Evolutionary conservation across 352 stramenopile genomes (phyloP).

Genomic region (Halophytophthora batemanensis): DNA sequence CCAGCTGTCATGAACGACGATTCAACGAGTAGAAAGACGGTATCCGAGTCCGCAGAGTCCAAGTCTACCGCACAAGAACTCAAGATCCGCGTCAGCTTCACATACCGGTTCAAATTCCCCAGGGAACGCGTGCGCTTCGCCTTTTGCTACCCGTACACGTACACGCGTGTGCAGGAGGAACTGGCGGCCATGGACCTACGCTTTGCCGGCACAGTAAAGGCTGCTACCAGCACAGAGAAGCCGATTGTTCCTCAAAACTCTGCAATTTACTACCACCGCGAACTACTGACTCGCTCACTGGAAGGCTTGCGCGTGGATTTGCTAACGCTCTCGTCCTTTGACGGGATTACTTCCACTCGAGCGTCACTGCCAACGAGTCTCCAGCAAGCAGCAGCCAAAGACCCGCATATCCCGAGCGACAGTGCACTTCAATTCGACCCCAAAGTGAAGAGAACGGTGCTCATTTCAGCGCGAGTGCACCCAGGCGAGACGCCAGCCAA

Average conservation of each 20-base stretch:
- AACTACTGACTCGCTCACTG: slow-evolving; percentile 69
- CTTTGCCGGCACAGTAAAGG: slow-evolving; percentile 7
- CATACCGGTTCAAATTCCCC: slow-evolving; percentile 52
- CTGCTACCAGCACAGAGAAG: neutral
- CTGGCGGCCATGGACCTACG: slow-evolving; percentile 37
- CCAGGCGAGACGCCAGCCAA: slow-evolving; percentile 80
- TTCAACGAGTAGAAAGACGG: neutral
- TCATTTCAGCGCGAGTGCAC: slow-evolving; percentile 84
- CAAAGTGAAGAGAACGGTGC: slow-evolving; percentile 46
- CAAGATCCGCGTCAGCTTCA: slow-evolving; percentile 59
- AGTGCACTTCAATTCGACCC: slow-evolving; percentile 27
- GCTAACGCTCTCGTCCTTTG: slow-evolving; percentile 82
- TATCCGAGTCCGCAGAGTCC: neutral
- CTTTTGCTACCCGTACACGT: slow-evolving; percentile 83
- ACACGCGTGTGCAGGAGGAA: slow-evolving; percentile 56
- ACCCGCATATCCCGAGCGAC: slow-evolving; percentile 20
- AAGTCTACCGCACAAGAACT: slow-evolving; percentile 19
- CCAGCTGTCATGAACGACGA: slow-evolving; percentile 15
- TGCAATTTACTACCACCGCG: slow-evolving; percentile 81
- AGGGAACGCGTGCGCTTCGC: slow-evolving; percentile 73
- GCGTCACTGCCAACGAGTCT: neutral
- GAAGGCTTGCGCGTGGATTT: slow-evolving; percentile 63
- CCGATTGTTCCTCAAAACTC: neutral
- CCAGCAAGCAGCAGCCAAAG: slow-evolving; percentile 15
- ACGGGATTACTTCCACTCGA: slow-evolving; percentile 29